A percentile compares a stretch with the other conserved stretches of the same genome.
Evolutionary conservation across 495 filamentous ascomycete species (phyloP).

Genomic region (Entonaema liquescens): DNA sequence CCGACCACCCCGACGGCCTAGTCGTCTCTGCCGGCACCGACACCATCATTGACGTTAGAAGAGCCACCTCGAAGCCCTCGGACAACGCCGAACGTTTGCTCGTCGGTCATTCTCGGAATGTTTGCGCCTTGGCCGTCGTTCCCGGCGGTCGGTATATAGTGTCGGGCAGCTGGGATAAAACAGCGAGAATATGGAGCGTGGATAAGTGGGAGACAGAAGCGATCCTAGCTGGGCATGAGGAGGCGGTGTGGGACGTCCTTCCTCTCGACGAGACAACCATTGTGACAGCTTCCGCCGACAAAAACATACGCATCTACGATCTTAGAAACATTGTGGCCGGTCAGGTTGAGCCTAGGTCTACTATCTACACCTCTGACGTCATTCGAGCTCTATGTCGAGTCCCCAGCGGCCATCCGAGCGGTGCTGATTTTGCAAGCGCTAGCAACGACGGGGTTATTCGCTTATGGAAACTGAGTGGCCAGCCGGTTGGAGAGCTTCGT

Average conservation of each 20-base stretch:
- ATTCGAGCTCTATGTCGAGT: constrained; percentile 87
- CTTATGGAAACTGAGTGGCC: constrained; percentile 81
- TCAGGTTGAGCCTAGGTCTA: constrained; percentile 77
- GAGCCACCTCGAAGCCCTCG: constrained; percentile 64
- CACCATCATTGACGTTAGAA: constrained; percentile 88
- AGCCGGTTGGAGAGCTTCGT: constrained; percentile 73
- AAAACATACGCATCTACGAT: constrained; percentile 83
- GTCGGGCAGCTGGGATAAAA: constrained; percentile 95
- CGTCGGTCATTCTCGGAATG: constrained; percentile 83
- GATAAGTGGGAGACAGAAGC: constrained; percentile 79
- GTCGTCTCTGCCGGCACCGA: constrained; percentile 89
- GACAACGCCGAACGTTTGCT: constrained; percentile 87
- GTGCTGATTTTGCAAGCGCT: constrained; percentile 86
- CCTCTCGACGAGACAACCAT: constrained; percentile 81
- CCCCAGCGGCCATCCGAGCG: constrained; percentile 77
- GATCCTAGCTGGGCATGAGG: constrained; percentile 77
- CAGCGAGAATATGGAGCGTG: constrained; percentile 79
- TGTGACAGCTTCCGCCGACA: constrained; percentile 92
- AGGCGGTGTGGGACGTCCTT: constrained; percentile 86
- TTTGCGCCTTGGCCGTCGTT: constrained; percentile 84
- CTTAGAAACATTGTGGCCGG: constrained; percentile 73
- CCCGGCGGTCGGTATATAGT: constrained; percentile 75
- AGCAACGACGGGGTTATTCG: constrained; percentile 88
- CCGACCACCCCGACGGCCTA: constrained; percentile 77
- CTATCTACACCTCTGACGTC: constrained; percentile 80